Base-by-base conservation (phyloP, 257 asterid species). In the Nicotiana tomentosiformis region DNA sequence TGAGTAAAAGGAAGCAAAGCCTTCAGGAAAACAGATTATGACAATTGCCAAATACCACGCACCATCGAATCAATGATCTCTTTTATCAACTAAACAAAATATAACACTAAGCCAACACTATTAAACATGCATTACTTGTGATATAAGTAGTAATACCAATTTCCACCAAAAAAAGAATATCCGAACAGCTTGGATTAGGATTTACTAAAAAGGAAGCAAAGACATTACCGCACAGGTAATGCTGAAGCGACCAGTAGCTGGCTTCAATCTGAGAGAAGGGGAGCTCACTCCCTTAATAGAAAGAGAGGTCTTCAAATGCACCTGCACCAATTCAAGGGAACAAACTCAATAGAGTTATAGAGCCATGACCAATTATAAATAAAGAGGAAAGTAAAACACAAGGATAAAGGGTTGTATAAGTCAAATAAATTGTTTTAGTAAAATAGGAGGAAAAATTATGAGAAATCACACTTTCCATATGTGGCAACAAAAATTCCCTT, bases 141-240 rank as follows among this genome's bases (percentile, higher is more conserved):
- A 29, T 7, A 49, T 7, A 43, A 39, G 0, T 2, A 43, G 35
- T 43, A 70, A 70, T 70, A n/a, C 0, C 3, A 70, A 70, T 70
- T 17, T 69, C 30, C 30, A 29, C 56, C 33, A 43, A 12, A 3
- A n/a, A 39, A 51, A 2, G 20, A 72, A 11, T 3, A 46, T 46
- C 26, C 15, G 29, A 68, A 69, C 20, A 64, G 33, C 37, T 37
- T 81, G 16, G 56, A 81, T 26, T 15, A 61, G 55, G 82, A 49
- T 5, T 74, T 33, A 12, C 14, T 26, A 74, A 26, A 53, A 74
- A 74, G 26, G 7, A 49, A 72, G 39, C 53, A 76, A 14, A 77
- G 68, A 43, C 92, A 39, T 49, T 89, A 92, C 98, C 80, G 88
- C 89, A 33, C 97, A 93, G 62, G 93, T 82, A 86, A 92, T 85